Conservation (phyloP, 257 asterid genomes). For the Solanum pinnatisectum region DNA sequence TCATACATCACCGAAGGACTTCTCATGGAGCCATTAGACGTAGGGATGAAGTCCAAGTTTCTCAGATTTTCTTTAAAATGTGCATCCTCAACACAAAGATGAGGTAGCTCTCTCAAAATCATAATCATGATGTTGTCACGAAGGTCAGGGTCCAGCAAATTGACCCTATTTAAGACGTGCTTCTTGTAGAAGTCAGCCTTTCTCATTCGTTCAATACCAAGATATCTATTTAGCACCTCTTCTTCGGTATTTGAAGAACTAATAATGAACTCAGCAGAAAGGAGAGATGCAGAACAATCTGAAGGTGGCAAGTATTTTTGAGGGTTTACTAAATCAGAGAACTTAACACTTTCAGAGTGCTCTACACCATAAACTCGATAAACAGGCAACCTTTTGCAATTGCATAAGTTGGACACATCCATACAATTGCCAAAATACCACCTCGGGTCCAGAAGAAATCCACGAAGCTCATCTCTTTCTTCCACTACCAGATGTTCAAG, state of each 20-base stretch:
- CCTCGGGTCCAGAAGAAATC: slow-evolving; percentile 62
- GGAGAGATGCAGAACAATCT: slow-evolving; percentile 59
- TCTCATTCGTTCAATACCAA: slow-evolving; percentile 66
- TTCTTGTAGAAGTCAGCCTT: slow-evolving; percentile 64
- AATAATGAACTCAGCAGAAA: slow-evolving; percentile 48
- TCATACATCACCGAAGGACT: slow-evolving; percentile 60
- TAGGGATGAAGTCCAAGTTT: slow-evolving; percentile 64
- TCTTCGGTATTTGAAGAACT: slow-evolving; percentile 61
- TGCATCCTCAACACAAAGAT: slow-evolving; percentile 61
- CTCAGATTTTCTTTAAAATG: slow-evolving; percentile 58
- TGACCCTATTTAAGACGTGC: slow-evolving; percentile 45
- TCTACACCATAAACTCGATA: slow-evolving; percentile 61
- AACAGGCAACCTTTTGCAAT: slow-evolving; percentile 87
- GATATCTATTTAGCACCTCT: slow-evolving; percentile 59
- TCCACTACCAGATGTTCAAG: slow-evolving; percentile 57
- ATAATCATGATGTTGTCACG: slow-evolving; percentile 72
- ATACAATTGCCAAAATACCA: slow-evolving; percentile 69
- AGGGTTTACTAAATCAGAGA: slow-evolving; percentile 73
- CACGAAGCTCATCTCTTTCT: slow-evolving; percentile 82
- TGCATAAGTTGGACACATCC: slow-evolving; percentile 67
- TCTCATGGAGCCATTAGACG: slow-evolving; percentile 54
- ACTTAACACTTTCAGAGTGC: slow-evolving; percentile 41
- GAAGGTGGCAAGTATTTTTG: slow-evolving; percentile 67
- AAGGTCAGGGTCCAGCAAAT: slow-evolving; percentile 42
- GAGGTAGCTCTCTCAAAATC: slow-evolving; percentile 79